Evolutionary conservation across 2,329 filamentous ascomycete species (phyloP).

Genomic region (Tolypocladium endophyticum): DNA sequence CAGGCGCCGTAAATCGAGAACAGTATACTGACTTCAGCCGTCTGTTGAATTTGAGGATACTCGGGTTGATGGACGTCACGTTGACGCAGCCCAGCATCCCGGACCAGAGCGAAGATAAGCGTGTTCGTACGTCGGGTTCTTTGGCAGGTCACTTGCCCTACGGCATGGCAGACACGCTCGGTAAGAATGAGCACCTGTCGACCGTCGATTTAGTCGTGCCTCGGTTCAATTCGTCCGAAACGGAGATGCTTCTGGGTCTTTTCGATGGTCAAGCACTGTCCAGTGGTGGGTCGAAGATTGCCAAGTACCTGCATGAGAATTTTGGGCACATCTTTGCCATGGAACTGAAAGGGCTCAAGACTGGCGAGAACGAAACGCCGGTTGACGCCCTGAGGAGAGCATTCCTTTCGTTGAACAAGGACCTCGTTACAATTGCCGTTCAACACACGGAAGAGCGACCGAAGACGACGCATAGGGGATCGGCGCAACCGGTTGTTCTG

Average conservation of each 20-base stretch:
- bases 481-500: slow-evolving; percentile 63
- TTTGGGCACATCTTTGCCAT: slow-evolving; percentile 76
- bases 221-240: slow-evolving; percentile 78
- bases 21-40: slow-evolving; percentile 79
- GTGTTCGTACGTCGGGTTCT: slow-evolving; percentile 94
- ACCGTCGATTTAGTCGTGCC: slow-evolving; percentile 94
- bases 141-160: slow-evolving; percentile 84
- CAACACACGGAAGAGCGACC: slow-evolving; percentile 69
- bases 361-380: slow-evolving; percentile 60
- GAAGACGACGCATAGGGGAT: slow-evolving; percentile 56
- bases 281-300: slow-evolving; percentile 85
- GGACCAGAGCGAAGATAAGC: slow-evolving; percentile 87
- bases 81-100: slow-evolving; percentile 87
- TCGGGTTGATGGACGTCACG: slow-evolving; percentile 97
- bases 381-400: slow-evolving; percentile 75
- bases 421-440: slow-evolving; percentile 75
- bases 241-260: slow-evolving; percentile 83
- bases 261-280: slow-evolving; percentile 91
- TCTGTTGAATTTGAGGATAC: slow-evolving; percentile 69
- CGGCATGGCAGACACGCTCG: slow-evolving; percentile 93
- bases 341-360: slow-evolving; percentile 67
- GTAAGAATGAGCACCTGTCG: slow-evolving; percentile 86
- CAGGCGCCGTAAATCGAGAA: slow-evolving; percentile 47
- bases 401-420: slow-evolving; percentile 87
- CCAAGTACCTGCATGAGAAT: slow-evolving; percentile 93